Base-by-base conservation (phyloP, 805 yeast genomes). In the Candida cerambycidarum region DNA sequence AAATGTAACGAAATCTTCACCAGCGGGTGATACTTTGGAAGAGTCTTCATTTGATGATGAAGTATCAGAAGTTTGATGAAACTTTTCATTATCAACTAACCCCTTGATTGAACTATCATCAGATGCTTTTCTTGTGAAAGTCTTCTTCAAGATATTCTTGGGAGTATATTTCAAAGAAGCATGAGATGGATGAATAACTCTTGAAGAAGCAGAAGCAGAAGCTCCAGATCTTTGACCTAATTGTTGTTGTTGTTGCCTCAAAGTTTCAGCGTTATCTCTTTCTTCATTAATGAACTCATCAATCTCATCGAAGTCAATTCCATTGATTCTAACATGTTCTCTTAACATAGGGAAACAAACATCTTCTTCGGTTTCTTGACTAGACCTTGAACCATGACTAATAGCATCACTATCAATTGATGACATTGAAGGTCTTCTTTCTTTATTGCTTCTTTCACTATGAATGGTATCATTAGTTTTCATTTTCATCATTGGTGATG, bases 311-410 rank as follows among this genome's bases (percentile, higher is more conserved):
- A 92, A 89, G 63, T 92, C 96, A 52, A 93, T 87, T 13, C 96
- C 97, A 46, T 81, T 82, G 32, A 78, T 68, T 40, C 73, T 60
- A 19, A 70, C 67, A 47, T 70, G 75, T 46, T 83, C 84, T 3
- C 86, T 82, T 38, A 80, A 68, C 88, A 89, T 84, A 2, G 98
- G 98, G 65, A 90, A 90, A 71, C 98, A 92, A 34, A 92, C 99
- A 75, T 92, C 98, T 59, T 89, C 97, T 57, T 92, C 98, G 0
- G 96, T 89, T 58, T 89, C 97, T 53, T 87, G 95, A 3, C 90
- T 82, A 14, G 82, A 80, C 50, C 89, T 73, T 8, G 92, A 83
- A 1, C 82, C 85, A 52, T 80, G 86, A 1, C 90, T 84, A 52
- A 78, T 84, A 15, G 74, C 76, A 50, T 85, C 92, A 46, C 81